phyloP scores from a whole-genome alignment of 345 rosid genomes.

The Hibiscus mutabilis region DNA sequence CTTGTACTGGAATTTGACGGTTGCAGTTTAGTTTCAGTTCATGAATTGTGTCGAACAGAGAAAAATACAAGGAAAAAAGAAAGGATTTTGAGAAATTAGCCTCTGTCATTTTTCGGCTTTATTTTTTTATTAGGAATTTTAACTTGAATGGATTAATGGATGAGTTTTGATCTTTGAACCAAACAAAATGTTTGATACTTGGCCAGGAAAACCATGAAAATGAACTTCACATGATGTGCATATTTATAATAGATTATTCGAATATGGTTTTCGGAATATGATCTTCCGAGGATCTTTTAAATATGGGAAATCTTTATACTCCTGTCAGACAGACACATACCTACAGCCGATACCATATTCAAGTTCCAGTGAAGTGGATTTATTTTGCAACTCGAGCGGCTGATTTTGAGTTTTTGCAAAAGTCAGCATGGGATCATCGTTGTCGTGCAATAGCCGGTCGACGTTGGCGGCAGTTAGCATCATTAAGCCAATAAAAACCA shows the following conservation, averaged over 20 bases:
- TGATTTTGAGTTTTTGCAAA: conserved; percentile 18
- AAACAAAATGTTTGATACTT: no score
- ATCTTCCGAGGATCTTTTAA: not conserved
- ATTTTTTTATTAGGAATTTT: not conserved
- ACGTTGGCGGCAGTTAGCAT: conserved; percentile 38
- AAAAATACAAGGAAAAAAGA: no score
- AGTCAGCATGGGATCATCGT: conserved; percentile 25
- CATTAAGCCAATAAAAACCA: conserved; percentile 44
- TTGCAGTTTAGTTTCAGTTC: conserved; percentile 8
- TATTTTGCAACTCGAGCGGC: conserved; percentile 4
- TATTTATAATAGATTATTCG: not conserved
- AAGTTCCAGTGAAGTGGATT: not conserved
- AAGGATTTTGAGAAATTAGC: no score
- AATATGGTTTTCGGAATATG: not conserved
- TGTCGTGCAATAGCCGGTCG: conserved; percentile 24
- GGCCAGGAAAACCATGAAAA: not conserved
- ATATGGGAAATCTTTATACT: not conserved
- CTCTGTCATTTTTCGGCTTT: no score
- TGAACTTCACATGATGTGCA: not conserved
- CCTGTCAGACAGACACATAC: not conserved
- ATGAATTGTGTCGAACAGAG: not conserved
- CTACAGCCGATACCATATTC: not conserved
- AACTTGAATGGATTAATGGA: conserved; percentile 12
- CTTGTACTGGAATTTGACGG: conserved; percentile 8
- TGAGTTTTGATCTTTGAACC: conserved; percentile 9